phyloP scores from a whole-genome alignment of 495 filamentous ascomycete species.

The Hypoxylon cercidicola region DNA sequence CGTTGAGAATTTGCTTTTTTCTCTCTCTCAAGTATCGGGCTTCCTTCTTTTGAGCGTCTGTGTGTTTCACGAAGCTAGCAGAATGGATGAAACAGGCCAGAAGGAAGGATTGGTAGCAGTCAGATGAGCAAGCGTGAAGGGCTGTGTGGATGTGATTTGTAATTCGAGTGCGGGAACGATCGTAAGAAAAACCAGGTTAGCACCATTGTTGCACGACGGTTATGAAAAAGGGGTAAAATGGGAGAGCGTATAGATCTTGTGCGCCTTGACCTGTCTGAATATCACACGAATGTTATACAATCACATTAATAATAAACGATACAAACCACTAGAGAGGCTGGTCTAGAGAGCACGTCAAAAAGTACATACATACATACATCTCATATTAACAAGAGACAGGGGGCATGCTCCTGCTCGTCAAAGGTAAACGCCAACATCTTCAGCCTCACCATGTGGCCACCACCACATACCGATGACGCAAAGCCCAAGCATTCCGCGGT shows the following conservation, averaged over 20 bases:
- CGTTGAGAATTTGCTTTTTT: conserved; percentile 19
- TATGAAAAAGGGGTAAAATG: background rate
- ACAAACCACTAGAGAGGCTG: no score
- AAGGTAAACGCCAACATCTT: conserved; percentile 32
- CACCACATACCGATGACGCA: conserved; percentile 8
- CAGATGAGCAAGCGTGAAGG: background rate
- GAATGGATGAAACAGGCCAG: conserved; percentile 25
- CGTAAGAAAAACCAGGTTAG: background rate
- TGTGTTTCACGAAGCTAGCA: conserved; percentile 16
- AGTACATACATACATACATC: background rate
- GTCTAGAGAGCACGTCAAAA: background rate
- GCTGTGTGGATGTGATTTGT: background rate
- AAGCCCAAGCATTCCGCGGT: conserved; percentile 6
- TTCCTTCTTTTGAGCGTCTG: conserved; percentile 8
- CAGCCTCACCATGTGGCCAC: conserved; percentile 48
- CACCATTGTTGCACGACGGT: background rate
- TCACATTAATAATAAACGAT: no score
- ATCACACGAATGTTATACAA: no score
- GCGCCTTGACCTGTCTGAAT: no score
- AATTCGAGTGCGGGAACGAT: conserved; percentile 7
- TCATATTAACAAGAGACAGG: conserved; percentile 10
- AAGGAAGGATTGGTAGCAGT: conserved; percentile 11
- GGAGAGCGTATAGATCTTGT: no score
- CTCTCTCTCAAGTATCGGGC: conserved; percentile 12
- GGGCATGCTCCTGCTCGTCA: conserved; percentile 13